Conservation (phyloP, 2,329 filamentous ascomycete genomes). For the Exophiala aquamarina region DNA sequence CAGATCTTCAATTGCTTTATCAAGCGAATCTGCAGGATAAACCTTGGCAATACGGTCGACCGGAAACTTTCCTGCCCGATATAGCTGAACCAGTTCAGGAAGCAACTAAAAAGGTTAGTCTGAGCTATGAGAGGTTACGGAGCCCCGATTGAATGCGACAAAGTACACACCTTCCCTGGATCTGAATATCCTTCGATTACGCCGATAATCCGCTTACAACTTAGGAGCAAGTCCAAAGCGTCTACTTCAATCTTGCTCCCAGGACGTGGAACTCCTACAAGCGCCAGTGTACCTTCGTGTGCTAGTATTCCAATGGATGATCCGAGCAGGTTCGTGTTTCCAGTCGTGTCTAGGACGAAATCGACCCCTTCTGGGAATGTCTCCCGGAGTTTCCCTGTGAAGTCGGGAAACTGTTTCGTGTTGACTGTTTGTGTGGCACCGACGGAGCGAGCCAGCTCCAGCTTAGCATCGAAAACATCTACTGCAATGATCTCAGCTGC, state of each 20-base stretch:
- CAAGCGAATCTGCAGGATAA: neutral
- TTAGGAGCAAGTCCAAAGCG: too few species aligned
- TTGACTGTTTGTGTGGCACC: slow-evolving; percentile 14
- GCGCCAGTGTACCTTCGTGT: too few species aligned
- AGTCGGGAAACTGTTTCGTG: slow-evolving; percentile 24
- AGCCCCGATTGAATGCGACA: neutral
- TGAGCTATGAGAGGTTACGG: neutral
- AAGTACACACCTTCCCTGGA: too few species aligned
- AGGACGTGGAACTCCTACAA: too few species aligned
- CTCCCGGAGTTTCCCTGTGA: neutral
- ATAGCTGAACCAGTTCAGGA: neutral
- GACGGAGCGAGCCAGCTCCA: slow-evolving; percentile 38
- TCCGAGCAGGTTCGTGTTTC: neutral
- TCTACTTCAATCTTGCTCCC: too few species aligned
- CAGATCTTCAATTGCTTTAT: neutral
- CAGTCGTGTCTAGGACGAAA: neutral
- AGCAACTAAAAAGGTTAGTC: neutral
- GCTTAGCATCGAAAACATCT: slow-evolving; percentile 42
- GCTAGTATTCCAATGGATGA: too few species aligned
- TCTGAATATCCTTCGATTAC: too few species aligned
- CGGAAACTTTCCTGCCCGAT: neutral
- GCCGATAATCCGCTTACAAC: too few species aligned
- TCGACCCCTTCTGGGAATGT: neutral
- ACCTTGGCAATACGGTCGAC: neutral
- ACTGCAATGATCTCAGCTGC: slow-evolving; percentile 40